Base-by-base conservation (phyloP, 2,329 filamentous ascomycete genomes). In the Beauveria australis region DNA sequence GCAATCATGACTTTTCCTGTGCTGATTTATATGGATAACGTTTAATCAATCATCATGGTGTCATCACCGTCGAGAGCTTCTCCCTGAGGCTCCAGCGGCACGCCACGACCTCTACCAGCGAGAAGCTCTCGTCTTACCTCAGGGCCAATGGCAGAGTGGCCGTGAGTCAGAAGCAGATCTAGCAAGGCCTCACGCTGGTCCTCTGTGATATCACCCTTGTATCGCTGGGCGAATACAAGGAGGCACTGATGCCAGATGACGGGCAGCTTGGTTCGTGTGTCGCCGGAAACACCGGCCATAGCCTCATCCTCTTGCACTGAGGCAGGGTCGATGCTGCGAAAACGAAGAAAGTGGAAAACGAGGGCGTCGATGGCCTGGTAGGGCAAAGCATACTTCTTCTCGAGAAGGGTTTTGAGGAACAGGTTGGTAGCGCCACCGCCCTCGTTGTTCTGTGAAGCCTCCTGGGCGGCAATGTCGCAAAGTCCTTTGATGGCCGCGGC, bases 181-280 rank as follows among this genome's bases (percentile, higher is more conserved):
- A 99, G 78, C 55, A 99, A 76, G 0, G 92, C 90, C 75, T 99
- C 93, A 67, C 92, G 81, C 78, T 96, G 92, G 67, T 97, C 92
- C 73, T 97, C 92, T 1, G 92, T 96, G 67, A 97, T 93, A 73
- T 97, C 93, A 67, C 97, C 95, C 70, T 92, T 87, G 76, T 97
- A 99, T 61, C 93, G 82, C 76, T 97, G 89, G 28, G 94, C 92
- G 75, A 99, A 99, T 2, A 91, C 89, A 59, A 99, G 77, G 33
- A 99, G 79, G 67, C 89, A 92, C 76, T 97, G 93, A 74, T 99
- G 94, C 92, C 93, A 99, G 60, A 99, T 86, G 8, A 99, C 92
- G 0, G 95, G 94, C 65, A 97, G 73, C 70, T 89, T 91, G 69
- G 66, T 80, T 73, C 72, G 81, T 63, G 74, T 78, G 53, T 83